Evolutionary conservation across 768 basidiomycete species (phyloP).

Genomic region (Leccinum subgranulosum): DNA sequence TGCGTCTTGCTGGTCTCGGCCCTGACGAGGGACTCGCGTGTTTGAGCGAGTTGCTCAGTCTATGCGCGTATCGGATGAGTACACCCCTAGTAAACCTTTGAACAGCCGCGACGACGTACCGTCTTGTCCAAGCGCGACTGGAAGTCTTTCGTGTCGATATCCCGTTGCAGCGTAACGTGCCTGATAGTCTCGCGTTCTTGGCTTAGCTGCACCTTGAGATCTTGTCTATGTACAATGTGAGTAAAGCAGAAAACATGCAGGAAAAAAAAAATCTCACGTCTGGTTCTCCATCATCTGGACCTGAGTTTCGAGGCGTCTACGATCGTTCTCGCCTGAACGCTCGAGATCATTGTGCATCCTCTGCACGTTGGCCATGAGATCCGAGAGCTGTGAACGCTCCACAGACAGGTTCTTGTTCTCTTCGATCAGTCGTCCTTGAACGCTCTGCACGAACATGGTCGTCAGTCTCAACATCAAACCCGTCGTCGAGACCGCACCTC

Average conservation of each 20-base stretch:
- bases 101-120: conserved; percentile 40
- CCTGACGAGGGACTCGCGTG: conserved; percentile 65
- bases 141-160: conserved; percentile 74
- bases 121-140: conserved; percentile 68
- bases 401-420: conserved; percentile 79
- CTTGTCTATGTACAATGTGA: conserved; percentile 50
- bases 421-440: conserved; percentile 76
- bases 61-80: conserved; percentile 29
- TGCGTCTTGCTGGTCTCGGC: conserved; percentile 80
- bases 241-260: not conserved
- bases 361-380: conserved; percentile 86
- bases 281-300: conserved; percentile 76
- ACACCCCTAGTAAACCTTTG: not conserved
- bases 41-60: conserved; percentile 62
- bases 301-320: conserved; percentile 75
- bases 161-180: conserved; percentile 75
- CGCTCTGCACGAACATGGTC: conserved; percentile 45
- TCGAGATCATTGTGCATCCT: conserved; percentile 89
- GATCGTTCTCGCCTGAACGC: conserved; percentile 77
- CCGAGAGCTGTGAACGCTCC: conserved; percentile 82
- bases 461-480: conserved; percentile 2
- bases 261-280: conserved; percentile 46
- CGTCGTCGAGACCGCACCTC: conserved; percentile 56
- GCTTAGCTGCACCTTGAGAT: conserved; percentile 62
- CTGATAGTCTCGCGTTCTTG: conserved; percentile 74